Evolutionary conservation across 805 yeast species (phyloP), one percentile per base, ranked within the genome.

Genomic region (Candida endomychidarum): DNA sequence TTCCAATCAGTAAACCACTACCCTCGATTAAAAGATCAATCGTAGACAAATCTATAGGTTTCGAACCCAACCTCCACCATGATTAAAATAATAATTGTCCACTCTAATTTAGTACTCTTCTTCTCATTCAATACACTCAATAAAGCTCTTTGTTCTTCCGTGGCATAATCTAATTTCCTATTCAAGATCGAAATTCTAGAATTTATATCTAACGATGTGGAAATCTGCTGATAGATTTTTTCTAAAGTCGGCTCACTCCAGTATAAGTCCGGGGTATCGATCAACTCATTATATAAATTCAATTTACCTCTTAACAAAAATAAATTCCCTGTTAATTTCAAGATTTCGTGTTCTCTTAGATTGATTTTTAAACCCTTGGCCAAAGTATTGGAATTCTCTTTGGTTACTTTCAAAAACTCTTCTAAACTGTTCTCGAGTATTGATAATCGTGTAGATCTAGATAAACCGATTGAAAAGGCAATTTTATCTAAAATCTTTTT

Each of bases 221-320:
- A 83, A 6, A 87, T 80, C 14, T 77, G 72, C 35, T 80, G 76
- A 59, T 87, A 90, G 8, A 88, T 78, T 39, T 73, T 72, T 55
- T 90, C 97, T 39, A 90, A 66, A 23, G 80, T 78, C 1, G 96
- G 95, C 55, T 89, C 96, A 33, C 87, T 77, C 97, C 97, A 90
- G 60, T 89, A 90, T 30, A 88, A 63, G 58, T 90, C 97, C 0
- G 97, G 97, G 0, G 95, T 87, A 51, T 89, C 96, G 21, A 87
- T 86, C 43, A 90, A 71, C 53, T 89, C 96, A 8, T 91, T 84
- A 59, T 90, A 88, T 22, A 90, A 64, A 51, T 90, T 90, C 49
- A 90, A 70, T 49, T 83, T 83, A 1, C 96, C 96, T 44, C 97
- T 67, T 10, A 90, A 66, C 30, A 86, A 64, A 48, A 90, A 77